Evolutionary conservation across 768 basidiomycete genomes (phyloP).

Genomic region (Leccinum rimulosum): DNA sequence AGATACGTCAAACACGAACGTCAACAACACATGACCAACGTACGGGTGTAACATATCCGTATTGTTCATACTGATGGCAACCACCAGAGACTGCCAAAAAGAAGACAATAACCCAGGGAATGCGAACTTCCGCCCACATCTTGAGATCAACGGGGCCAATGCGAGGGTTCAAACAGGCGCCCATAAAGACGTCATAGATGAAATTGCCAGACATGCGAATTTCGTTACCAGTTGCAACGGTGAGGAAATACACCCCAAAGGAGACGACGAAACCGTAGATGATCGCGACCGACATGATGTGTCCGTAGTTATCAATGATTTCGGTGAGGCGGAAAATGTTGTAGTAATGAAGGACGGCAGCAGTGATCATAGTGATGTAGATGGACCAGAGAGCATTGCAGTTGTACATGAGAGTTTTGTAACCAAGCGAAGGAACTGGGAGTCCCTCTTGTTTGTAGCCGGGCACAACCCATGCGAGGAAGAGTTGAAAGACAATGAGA

Average conservation of each 20-base stretch:
- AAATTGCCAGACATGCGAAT: conserved; percentile 95
- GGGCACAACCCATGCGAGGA: conserved; percentile 87
- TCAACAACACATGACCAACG: conserved; percentile 25
- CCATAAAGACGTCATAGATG: conserved; percentile 97
- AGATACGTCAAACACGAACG: neutral
- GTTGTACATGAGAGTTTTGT: conserved; percentile 92
- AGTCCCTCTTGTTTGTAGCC: conserved; percentile 94
- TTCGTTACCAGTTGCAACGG: conserved; percentile 72
- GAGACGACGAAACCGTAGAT: conserved; percentile 85
- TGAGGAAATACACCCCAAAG: conserved; percentile 76
- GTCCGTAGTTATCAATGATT: conserved; percentile 95
- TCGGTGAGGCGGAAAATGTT: conserved; percentile 87
- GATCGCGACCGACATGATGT: conserved; percentile 93
- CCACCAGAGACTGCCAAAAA: conserved; percentile 89
- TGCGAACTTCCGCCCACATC: conserved; percentile 97
- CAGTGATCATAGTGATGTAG: conserved; percentile 79
- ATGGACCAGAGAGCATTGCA: conserved; percentile 90
- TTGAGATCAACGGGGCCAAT: conserved; percentile 91
- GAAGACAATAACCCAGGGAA: conserved; percentile 97
- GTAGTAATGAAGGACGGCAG: conserved; percentile 71
- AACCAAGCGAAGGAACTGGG: conserved; percentile 90
- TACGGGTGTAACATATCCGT: conserved; percentile 90
- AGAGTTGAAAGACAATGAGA: conserved; percentile 84
- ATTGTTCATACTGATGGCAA: conserved; percentile 91
- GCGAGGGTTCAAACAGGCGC: conserved; percentile 90